Conservation (phyloP, 1,284 basidiomycete genomes). For the Puccinia brachypodii region DNA sequence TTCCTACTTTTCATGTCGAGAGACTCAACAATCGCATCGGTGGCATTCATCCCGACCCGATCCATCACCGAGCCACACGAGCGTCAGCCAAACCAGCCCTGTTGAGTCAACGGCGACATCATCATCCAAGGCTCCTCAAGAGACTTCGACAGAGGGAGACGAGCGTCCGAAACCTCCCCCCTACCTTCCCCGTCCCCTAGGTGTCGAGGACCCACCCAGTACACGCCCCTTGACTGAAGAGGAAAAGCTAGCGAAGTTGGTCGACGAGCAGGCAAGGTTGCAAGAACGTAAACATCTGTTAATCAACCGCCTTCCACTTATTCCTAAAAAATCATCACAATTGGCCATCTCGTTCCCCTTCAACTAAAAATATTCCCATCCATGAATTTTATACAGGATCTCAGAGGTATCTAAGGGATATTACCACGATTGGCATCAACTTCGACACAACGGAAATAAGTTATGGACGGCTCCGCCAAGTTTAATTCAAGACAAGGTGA, state of each 20-base stretch:
- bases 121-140: neutral
- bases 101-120: neutral
- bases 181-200: constrained; percentile 45
- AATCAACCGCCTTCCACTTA: constrained; percentile 8
- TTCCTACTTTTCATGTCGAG: neutral
- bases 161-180: constrained; percentile 37
- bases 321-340: neutral
- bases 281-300: constrained; percentile 49
- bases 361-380: neutral
- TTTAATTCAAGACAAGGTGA: constrained; percentile 45
- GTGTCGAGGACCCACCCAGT: constrained; percentile 33
- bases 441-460: constrained; percentile 47
- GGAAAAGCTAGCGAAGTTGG: constrained; percentile 44
- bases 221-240: constrained; percentile 21
- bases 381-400: constrained; percentile 3
- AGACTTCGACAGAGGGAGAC: neutral
- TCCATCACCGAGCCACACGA: neutral
- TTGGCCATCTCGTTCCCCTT: neutral
- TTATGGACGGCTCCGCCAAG: constrained; percentile 48
- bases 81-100: neutral
- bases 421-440: constrained; percentile 47
- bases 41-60: constrained; percentile 1
- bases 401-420: constrained; percentile 47
- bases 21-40: neutral
- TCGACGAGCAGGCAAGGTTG: constrained; percentile 32